These are phyloP conservation scores for Corylus avellana DNA, from an alignment of 306 rosid species.

Conservation along the genomic window DNA sequence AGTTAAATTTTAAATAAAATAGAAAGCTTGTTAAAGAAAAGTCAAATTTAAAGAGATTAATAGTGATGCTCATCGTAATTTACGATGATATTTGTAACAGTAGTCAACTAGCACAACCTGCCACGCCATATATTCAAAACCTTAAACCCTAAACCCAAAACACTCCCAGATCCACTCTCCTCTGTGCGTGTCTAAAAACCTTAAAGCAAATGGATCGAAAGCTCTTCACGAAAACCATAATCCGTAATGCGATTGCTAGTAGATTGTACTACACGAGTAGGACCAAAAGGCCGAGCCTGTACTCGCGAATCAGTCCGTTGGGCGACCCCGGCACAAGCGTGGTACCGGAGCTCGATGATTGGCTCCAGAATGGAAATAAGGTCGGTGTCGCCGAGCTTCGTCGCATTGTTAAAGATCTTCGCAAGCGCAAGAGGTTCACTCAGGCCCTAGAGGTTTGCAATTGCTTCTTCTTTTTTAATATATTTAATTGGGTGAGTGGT, in stretches of 20 bases:
- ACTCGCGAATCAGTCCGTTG: constrained; percentile 70
- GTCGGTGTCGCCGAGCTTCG: constrained; percentile 68
- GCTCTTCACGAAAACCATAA: constrained; percentile 41
- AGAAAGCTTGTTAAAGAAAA: no score
- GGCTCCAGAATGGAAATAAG: constrained; percentile 73
- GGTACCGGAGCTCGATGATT: constrained; percentile 64
- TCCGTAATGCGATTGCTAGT: constrained; percentile 22
- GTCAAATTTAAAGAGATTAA: no score
- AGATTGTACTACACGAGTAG: constrained; percentile 70
- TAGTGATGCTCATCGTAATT: no score
- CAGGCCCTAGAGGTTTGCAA: constrained; percentile 71
- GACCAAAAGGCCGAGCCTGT: constrained; percentile 52
- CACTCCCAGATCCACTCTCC: no score
- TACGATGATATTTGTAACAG: no score
- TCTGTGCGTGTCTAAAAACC: constrained; percentile 7
- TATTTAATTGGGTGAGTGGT: background rate
- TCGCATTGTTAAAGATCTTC: constrained; percentile 78
- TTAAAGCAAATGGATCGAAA: constrained; percentile 44
- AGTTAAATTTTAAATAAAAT: no score
- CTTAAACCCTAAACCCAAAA: background rate
- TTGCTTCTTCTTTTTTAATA: background rate
- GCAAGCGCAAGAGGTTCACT: constrained; percentile 70
- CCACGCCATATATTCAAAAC: background rate
- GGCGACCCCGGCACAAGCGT: constrained; percentile 52
- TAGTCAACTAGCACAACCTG: background rate